phyloP scores from a whole-genome alignment of 2,329 filamentous ascomycete species.

The Podosphaera aphanis region DNA sequence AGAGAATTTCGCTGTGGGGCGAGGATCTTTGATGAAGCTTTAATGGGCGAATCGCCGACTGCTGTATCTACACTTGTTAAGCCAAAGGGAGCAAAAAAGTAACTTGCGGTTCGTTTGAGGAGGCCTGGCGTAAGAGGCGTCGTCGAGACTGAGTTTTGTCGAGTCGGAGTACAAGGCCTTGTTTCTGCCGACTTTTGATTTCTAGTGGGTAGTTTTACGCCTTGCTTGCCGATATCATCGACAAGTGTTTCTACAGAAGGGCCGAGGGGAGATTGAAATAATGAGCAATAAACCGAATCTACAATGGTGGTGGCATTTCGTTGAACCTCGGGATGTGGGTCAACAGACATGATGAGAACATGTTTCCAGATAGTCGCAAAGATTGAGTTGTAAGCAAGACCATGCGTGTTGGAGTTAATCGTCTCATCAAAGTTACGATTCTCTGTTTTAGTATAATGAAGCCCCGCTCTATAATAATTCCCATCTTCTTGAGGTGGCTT shows the following conservation, averaged over 20 bases:
- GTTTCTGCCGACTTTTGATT: constrained; percentile 10
- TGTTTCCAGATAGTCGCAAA: constrained; percentile 92
- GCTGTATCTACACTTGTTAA: constrained; percentile 12
- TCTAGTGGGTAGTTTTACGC: constrained; percentile 23
- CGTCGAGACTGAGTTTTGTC: constrained; percentile 10
- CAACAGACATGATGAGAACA: constrained; percentile 68
- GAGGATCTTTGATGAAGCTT: constrained; percentile 11
- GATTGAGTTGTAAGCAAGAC: constrained; percentile 63
- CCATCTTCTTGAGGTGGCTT: constrained; percentile 31
- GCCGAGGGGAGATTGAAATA: constrained; percentile 57
- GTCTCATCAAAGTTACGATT: constrained; percentile 32
- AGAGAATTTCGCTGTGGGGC: constrained; percentile 10
- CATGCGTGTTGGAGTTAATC: constrained; percentile 31
- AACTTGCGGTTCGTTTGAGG: constrained; percentile 38
- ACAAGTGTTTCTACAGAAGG: constrained; percentile 46
- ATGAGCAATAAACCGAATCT: constrained; percentile 57
- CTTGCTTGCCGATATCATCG: constrained; percentile 40
- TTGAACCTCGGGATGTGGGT: constrained; percentile 84
- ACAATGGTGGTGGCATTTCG: constrained; percentile 65
- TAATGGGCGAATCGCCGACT: constrained; percentile 7
- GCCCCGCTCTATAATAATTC: constrained; percentile 34
- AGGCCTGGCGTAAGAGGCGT: constrained; percentile 31
- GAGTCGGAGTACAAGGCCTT: constrained; percentile 14
- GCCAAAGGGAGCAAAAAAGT: constrained; percentile 34
- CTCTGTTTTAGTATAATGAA: constrained; percentile 34